Evolutionary conservation across 2,329 filamentous ascomycete genomes (phyloP), one percentile per base, ranked within the genome.

Genomic region (Thelonectria rubi): DNA sequence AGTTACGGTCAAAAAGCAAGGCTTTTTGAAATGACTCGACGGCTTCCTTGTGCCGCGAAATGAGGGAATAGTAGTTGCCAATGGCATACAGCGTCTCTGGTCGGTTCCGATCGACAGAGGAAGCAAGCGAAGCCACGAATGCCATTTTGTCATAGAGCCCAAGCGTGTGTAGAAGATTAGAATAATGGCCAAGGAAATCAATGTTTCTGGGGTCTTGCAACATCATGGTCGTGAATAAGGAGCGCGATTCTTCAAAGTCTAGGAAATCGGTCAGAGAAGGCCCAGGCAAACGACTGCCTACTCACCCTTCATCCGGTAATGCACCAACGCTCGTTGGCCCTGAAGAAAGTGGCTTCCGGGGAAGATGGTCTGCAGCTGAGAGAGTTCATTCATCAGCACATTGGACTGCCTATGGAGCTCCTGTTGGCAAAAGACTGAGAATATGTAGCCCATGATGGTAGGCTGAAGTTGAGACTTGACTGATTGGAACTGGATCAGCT

Each of bases 41-140:
- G 30, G 49, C 49, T 24, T 52, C 32, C 12, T 37, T 30, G 37
- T 52, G 49, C n/a, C 49, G 49, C 10, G n/a, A 17, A 18, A 24
- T 12, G n/a, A 39, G 32, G 32, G 49, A 52, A 24, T 39, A 37
- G 49, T 52, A 52, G 34, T 52, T 52, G n/a, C 49, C 49, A 15
- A 52, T 39, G 49, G 20, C 49, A 39, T 32, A 52, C 12, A 24
- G 39, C 34, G 49, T 37, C 37, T 52, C 49, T 52, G 49, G 32
- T 37, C 49, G 32, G 20, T 52, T 37, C 12, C 49, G 49, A 8
- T 52, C 49, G 15, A 52, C 12, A 20, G 21, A 18, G 12, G 32
- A 52, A 17, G 20, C 17, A 11, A 45, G 5, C 10, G 10, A 20
- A 37, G 34, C 34, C 11, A 37, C 12, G 6, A 37, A 37, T 15